phyloP scores from a whole-genome alignment of 495 filamentous ascomycete species.

The Thozetella sp. region DNA sequence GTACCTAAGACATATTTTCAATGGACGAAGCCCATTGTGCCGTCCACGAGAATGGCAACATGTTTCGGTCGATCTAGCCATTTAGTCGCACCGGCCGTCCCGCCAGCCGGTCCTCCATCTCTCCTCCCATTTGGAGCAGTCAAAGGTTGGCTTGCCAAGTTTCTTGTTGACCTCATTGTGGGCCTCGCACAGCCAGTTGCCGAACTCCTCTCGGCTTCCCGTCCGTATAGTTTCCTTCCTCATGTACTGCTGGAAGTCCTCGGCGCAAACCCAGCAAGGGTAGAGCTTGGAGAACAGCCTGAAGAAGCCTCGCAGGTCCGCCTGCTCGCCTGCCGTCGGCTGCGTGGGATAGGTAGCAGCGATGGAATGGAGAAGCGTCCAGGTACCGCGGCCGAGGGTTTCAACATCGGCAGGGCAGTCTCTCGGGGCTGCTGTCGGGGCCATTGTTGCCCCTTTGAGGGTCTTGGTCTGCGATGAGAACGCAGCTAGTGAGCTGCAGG shows the following conservation, averaged over 20 bases:
- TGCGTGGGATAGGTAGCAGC: constrained; percentile 79
- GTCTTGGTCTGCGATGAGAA: constrained; percentile 72
- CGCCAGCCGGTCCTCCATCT: constrained; percentile 93
- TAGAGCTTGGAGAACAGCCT: constrained; percentile 79
- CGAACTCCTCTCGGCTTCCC: constrained; percentile 72
- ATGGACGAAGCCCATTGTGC: too few relatives aligned
- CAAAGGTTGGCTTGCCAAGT: constrained; percentile 87
- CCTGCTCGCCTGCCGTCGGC: constrained; percentile 67
- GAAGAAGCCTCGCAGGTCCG: constrained; percentile 78
- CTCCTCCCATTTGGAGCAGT: constrained; percentile 91
- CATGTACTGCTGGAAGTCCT: constrained; percentile 88
- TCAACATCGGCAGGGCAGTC: constrained; percentile 86
- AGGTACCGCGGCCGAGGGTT: constrained; percentile 78
- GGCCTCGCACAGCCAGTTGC: constrained; percentile 93
- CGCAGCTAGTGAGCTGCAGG: constrained; percentile 75
- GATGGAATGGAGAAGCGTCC: constrained; percentile 92
- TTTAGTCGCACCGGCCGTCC: constrained; percentile 68
- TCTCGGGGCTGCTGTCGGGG: constrained; percentile 26
- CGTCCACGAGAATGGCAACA: too few relatives aligned
- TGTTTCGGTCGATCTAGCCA: too few relatives aligned
- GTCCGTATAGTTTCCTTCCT: constrained; percentile 70
- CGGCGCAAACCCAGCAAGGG: constrained; percentile 93
- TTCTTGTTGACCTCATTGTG: constrained; percentile 98
- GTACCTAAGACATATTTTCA: too few relatives aligned
- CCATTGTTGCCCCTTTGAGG: constrained; percentile 41